phyloP scores from a whole-genome alignment of 2,329 filamentous ascomycete genomes.

The Penicillium hesseltinei region DNA sequence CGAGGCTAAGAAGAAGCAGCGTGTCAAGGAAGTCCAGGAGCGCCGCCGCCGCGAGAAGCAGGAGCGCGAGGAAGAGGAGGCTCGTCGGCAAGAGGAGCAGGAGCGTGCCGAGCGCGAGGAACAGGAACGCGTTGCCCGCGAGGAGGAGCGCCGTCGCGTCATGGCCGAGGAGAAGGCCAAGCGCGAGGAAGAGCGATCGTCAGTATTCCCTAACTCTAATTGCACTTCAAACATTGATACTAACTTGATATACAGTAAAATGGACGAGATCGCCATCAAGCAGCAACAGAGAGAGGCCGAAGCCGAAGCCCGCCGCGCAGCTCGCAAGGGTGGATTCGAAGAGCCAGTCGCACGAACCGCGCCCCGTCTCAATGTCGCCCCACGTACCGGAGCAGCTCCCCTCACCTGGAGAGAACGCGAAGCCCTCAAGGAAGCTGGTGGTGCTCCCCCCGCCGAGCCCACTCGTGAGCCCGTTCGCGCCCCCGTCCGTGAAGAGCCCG shows the following conservation, averaged over 20 bases:
- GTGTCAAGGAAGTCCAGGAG: slow-evolving; percentile 86
- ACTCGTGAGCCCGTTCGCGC: slow-evolving; percentile 7
- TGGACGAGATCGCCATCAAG: slow-evolving; percentile 60
- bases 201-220: slow-evolving; percentile 31
- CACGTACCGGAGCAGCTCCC: slow-evolving; percentile 44
- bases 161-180: slow-evolving; percentile 68
- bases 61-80: slow-evolving; percentile 81
- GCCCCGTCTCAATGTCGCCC: slow-evolving; percentile 56
- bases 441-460: slow-evolving; percentile 15
- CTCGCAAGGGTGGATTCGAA: slow-evolving; percentile 55
- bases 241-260: slow-evolving; percentile 51
- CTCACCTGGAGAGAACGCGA: slow-evolving; percentile 61
- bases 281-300: slow-evolving; percentile 87
- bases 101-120: slow-evolving; percentile 78
- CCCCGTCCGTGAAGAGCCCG: slow-evolving; percentile 30
- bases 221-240: slow-evolving; percentile 11
- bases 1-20: slow-evolving; percentile 82
- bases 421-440: slow-evolving; percentile 48
- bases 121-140: slow-evolving; percentile 75
- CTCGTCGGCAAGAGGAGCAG: slow-evolving; percentile 75
- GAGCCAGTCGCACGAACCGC: slow-evolving; percentile 53
- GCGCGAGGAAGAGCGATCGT: slow-evolving; percentile 60
- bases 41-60: slow-evolving; percentile 76
- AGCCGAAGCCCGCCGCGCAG: slow-evolving; percentile 71
- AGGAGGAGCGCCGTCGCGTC: slow-evolving; percentile 74